These are phyloP conservation scores for Phoenix roebelenii DNA, from an alignment of 176 grass and related monocot genomes.

Conservation along the genomic window DNA sequence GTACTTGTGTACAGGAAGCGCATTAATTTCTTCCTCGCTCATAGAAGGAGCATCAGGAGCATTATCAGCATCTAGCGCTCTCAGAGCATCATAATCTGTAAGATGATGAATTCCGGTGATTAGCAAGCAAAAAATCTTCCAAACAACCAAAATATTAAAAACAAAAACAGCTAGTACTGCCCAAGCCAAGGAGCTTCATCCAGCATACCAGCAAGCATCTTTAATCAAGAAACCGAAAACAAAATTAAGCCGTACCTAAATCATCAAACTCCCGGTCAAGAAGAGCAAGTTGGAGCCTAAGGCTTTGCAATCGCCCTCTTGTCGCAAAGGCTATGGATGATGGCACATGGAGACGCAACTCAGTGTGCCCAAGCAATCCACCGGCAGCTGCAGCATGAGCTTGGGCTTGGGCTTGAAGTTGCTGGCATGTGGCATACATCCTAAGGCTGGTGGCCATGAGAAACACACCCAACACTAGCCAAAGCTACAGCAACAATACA, in stretches of 20 bases:
- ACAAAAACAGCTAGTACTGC: not conserved
- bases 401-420: conserved; percentile 70
- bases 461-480: conserved; percentile 84
- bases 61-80: conserved; percentile 74
- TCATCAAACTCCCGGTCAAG: conserved; percentile 96
- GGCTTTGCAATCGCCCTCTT: conserved; percentile 66
- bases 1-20: conserved; percentile 85
- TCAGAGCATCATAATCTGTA: conserved; percentile 89
- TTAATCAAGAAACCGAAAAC: no score
- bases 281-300: conserved; percentile 87
- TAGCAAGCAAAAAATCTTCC: not conserved
- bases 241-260: conserved; percentile 40
- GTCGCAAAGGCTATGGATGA: conserved; percentile 62
- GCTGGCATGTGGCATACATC: conserved; percentile 88
- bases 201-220: no score
- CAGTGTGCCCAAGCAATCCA: conserved; percentile 66
- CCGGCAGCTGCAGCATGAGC: conserved; percentile 56
- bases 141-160: not conserved
- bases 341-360: conserved; percentile 74
- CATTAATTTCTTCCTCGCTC: conserved; percentile 98
- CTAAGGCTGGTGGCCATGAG: conserved; percentile 76
- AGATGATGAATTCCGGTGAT: conserved; percentile 9
- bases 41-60: conserved; percentile 64
- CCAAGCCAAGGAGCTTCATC: no score
- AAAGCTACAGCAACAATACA: conserved; percentile 41